Percentiles rank a stretch among this genome's conserved stretches.
Evolutionary conservation across 768 basidiomycete species (phyloP).

Genomic region (Artomyces pyxidatus): DNA sequence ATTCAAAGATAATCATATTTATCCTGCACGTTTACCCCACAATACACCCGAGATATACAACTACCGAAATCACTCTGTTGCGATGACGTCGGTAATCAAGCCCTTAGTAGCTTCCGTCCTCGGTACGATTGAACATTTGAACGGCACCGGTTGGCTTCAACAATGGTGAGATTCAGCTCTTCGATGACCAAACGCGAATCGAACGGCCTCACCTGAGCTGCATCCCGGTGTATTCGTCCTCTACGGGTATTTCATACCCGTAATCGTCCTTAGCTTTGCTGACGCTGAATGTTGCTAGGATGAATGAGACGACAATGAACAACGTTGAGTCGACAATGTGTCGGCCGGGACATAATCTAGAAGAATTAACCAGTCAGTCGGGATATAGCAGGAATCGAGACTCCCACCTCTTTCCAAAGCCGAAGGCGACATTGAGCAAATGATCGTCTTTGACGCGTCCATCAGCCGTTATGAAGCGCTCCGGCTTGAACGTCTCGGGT

Average conservation of each 20-base stretch:
- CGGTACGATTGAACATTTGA: not conserved
- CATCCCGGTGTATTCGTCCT: conserved; percentile 15
- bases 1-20: no score
- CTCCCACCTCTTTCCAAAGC: conserved; percentile 10
- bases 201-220: conserved; percentile 16
- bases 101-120: no score
- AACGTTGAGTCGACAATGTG: conserved; percentile 21
- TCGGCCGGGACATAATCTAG: conserved; percentile 24
- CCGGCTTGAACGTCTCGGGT: conserved; percentile 39
- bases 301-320: conserved; percentile 19
- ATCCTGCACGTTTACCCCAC: no score
- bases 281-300: conserved; percentile 21
- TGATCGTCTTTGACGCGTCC: not conserved
- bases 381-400: not conserved
- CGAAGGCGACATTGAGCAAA: conserved; percentile 2
- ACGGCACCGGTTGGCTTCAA: not conserved
- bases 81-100: no score
- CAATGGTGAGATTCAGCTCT: conserved; percentile 1
- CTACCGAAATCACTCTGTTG: no score
- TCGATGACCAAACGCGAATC: not conserved
- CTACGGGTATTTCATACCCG: conserved; percentile 18
- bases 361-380: no score
- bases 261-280: conserved; percentile 14
- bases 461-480: conserved; percentile 30
- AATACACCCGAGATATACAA: no score